A percentile compares a stretch with the other conserved stretches of the same genome.
These are phyloP conservation scores for Apiospora saccharicola DNA, from an alignment of 2,329 filamentous ascomycete species.

Conservation along the genomic window DNA sequence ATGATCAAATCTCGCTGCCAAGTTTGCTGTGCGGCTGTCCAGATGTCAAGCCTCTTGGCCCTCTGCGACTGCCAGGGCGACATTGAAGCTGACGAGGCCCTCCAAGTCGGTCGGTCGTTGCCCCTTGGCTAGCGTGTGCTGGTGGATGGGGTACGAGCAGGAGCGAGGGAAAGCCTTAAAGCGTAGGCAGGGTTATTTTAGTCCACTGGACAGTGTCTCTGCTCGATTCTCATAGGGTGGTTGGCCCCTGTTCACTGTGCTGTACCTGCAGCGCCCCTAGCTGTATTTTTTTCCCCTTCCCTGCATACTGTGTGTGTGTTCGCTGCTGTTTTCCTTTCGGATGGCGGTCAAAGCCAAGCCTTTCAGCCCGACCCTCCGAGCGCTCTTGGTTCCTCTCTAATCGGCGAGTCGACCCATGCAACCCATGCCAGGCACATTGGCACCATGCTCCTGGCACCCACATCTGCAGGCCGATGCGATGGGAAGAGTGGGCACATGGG, in stretches of 20 bases:
- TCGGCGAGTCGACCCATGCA: too few relatives aligned
- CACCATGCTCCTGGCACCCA: background rate
- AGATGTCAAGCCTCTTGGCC: conserved; percentile 13
- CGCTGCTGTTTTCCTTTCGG: background rate
- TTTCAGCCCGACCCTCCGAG: background rate
- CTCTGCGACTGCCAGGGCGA: conserved; percentile 1
- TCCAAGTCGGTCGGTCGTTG: background rate
- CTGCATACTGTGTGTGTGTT: too few relatives aligned
- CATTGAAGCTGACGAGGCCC: conserved; percentile 5
- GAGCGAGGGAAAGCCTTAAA: background rate
- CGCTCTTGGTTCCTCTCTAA: background rate
- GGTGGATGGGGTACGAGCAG: background rate
- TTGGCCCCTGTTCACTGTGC: background rate
- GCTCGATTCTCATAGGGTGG: conserved; percentile 12
- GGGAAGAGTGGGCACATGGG: background rate
- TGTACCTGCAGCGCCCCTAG: background rate
- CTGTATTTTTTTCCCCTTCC: background rate
- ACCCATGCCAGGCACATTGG: too few relatives aligned
- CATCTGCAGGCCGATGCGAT: conserved; percentile 8
- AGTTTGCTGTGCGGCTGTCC: background rate
- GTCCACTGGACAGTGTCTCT: conserved; percentile 12
- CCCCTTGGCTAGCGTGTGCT: background rate
- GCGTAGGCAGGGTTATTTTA: conserved; percentile 4
- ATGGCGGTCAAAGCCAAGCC: conserved; percentile 3
- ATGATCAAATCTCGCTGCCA: background rate